Evolutionary conservation across 1,139 yeast species (phyloP), one percentile per base, ranked within the genome.

Genomic region (Neolecta irregularis): DNA sequence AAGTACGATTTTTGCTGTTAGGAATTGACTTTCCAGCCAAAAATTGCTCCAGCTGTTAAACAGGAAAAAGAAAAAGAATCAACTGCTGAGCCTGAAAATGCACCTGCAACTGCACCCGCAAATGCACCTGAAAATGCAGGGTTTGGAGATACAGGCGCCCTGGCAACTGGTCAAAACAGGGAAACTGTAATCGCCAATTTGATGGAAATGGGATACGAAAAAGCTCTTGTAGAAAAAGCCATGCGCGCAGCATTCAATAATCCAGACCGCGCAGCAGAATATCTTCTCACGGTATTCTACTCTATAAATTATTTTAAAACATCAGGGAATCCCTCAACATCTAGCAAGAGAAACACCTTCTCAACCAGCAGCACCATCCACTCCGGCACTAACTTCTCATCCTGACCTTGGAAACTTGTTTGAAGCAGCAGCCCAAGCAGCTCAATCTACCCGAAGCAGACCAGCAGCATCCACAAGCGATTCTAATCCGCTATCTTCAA

Each of bases 181-280:
- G 79, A 75, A 46, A 64, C 73, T 11, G 74, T 78, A 16, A 70
- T 88, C 42, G 68, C 65, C 45, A 77, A 77, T 52, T 81, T 88
- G 53, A 71, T 83, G 74, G 96, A 81, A 49, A 83, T 88, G 96
- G 98, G 98, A 9, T 91, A 81, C 54, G 83, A 78, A 36, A 72
- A 93, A 48, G 67, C 72, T 5, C 80, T 80, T 53, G 95, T 81
- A 20, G 92, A 81, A 57, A 69, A 72, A 29, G 98, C 99, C 0
- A 64, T 88, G 54, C 72, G 93, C 50, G 94, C 95, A 12, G 96
- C 98, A 1, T 88, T 74, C 60, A 88, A 88, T 58, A 85, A 88
- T 58, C 98, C 99, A 18, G 96, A 88, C 53, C 74, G 98, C 51
- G 99, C 99, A 0, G 96, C 85, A 5, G 98, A 91, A 54, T 85